Evolutionary conservation across 2,329 filamentous ascomycete genomes (phyloP), one percentile per base, ranked within the genome.

Genomic region (Epichloe sp.): DNA sequence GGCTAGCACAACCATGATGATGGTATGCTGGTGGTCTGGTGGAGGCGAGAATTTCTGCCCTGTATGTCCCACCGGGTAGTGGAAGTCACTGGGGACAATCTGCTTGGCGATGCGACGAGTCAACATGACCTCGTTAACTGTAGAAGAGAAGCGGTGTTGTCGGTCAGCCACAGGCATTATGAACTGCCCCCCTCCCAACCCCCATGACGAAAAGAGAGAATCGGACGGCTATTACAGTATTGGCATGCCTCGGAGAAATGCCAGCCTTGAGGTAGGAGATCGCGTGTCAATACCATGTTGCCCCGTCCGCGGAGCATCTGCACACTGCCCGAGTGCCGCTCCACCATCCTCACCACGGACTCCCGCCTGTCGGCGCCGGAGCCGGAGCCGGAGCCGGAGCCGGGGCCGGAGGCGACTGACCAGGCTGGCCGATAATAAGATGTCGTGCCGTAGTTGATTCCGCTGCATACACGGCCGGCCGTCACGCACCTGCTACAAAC

Each of bases 61-160:
- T 10, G 44, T 46, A 11, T 37, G 37, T 17, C 44, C 44, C 5
- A 17, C 44, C 31, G 34, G 44, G 12, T 23, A 23, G 44, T 46
- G 44, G 15, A 46, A 46, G 6, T 46, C 34, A 19, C 44, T 46
- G 44, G 44, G 44, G 7, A 46, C 44, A 15, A 46, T 46, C 44
- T 46, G 44, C 44, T 46, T 46, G 34, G 44, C 44, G 44, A 46
- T 21, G 34, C 44, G 44, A 17, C 44, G 44, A 46, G 44, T 21
- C 44, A 46, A 46, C 44, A 46, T 46, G 44, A 46, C 44, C 34
- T 21, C 44, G 19, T 46, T 35, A 35, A 46, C 44, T 46, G 44
- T 14, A n/a, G 17, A 21, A 46, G 11, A 17, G 15, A 45, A 19
- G 10, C 4, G 8, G 6, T 14, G 12, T 15, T 31, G 44, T 46